Evolutionary conservation across 148 eudicot species (phyloP), one percentile per base, ranked within the genome.

Genomic region (Nepenthes mirabilis): DNA sequence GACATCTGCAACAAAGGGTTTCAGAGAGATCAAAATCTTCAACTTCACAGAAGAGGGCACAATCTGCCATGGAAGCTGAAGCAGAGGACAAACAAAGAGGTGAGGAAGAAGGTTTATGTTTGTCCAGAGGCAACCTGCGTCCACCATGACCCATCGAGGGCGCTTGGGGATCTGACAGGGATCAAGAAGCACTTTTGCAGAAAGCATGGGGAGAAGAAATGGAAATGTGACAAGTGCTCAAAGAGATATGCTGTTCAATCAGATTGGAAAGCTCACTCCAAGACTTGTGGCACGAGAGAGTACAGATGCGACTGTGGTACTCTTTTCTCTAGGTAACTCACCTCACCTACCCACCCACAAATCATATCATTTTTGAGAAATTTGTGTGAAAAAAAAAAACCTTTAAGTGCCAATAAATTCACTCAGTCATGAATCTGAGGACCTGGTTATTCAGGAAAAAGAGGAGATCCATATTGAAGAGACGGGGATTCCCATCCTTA

Each of bases 161-260:
- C 87, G 2, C 75, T 82, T 9, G 87, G 87, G 12, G 87, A 82
- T 53, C 67, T 82, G 33, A 82, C 87, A 12, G 87, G 87, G 7
- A 76, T 82, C 62, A 82, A 82, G 68, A 82, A 82, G 56, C 86
- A 82, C 70, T 82, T 78, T 36, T 56, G 74, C 67, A 73, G 52
- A n/a, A 49, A 49, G 14, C 52, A 49, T 11, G 52, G 52, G 12
- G 52, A 49, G 52, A 49, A 49, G 52, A 49, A 49, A n/a, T 49
- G 52, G 52, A 49, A 49, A 49, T 49, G 52, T 49, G 52, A 49
- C n/a, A 49, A 49, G 52, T 49, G 52, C 14, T 49, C 52, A 10
- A 49, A 49, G 52, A 49, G 14, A 49, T 49, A 49, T 49, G 52
- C 52, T 10, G 52, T 49, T 49, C 52, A 49, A 49, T 49, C 52